Base-by-base conservation (phyloP, 805 yeast species). In the Spathaspora sp. region DNA sequence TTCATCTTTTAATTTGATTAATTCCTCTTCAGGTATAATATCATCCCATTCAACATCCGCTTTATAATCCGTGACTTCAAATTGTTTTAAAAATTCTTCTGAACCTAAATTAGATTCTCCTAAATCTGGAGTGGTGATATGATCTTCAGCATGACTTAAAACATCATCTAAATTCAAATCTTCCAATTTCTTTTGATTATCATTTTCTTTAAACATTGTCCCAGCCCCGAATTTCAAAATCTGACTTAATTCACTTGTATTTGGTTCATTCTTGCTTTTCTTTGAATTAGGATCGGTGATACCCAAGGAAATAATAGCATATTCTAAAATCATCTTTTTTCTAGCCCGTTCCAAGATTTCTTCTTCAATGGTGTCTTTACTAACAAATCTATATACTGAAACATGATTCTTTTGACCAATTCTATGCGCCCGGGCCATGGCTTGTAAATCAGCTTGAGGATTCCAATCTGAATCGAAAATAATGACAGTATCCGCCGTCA, bases 11-110 rank as follows among this genome's bases (percentile, higher is more conserved):
- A 94, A 77, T 65, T 87, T 89, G 54, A 83, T 79, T 56, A 96
- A 76, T 67, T 94, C 99, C 44, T 89, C 96, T 57, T 89, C 92
- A 0, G 99, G 99, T 61, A 94, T 94, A 60, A 94, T 94, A 68
- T 94, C 99, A 72, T 94, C 98, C 99, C 99, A 94, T 57, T 91
- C 96, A 55, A 93, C 91, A 67, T 93, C 97, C 0, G 99, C 98
- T 73, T 94, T 94, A 68, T 92, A 96, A 66, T 94, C 99, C 0
- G 99, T 94, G 49, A 94, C 99, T 70, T 94, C 99, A 67, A 94
- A 94, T 70, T 94, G 99, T 63, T 84, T 90, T 71, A 94, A 78
- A 64, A 94, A 94, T 71, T 94, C 99, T 68, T 94, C 99, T 52
- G 98, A 97, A 53, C 99, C 99, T 50, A 94, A 77, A 62, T 94